These are phyloP conservation scores for Trichoderma gracile DNA, from an alignment of 2,329 filamentous ascomycete genomes.

Conservation along the genomic window DNA sequence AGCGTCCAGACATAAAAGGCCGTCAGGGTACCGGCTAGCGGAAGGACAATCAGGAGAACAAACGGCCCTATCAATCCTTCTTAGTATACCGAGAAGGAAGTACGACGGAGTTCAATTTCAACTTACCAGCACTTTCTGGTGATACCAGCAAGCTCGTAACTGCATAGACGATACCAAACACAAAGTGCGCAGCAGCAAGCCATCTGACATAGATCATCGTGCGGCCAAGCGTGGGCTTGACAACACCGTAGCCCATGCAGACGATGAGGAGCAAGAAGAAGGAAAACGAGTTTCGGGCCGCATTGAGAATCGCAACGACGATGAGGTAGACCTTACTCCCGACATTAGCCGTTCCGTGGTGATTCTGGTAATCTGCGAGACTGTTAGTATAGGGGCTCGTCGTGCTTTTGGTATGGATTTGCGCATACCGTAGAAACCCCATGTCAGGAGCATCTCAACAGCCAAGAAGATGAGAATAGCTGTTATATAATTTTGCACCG, in stretches of 20 bases:
- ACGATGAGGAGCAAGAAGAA: slow-evolving; percentile 98
- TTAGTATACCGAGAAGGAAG: background rate
- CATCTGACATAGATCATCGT: slow-evolving; percentile 94
- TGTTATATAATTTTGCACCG: slow-evolving; percentile 98
- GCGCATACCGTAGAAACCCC: slow-evolving; percentile 84
- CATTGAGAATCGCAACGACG: slow-evolving; percentile 89
- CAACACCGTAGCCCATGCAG: slow-evolving; percentile 98
- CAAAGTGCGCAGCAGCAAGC: slow-evolving; percentile 87
- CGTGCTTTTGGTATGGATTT: background rate
- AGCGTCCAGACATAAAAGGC: slow-evolving; percentile 99
- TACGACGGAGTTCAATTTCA: background rate
- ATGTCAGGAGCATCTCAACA: slow-evolving; percentile 95
- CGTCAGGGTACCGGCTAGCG: slow-evolving; percentile 86
- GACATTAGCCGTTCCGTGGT: slow-evolving; percentile 73
- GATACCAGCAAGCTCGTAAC: slow-evolving; percentile 86
- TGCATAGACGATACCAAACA: slow-evolving; percentile 92
- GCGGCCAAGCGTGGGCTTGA: slow-evolving; percentile 86
- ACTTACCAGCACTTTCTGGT: slow-evolving; percentile 74
- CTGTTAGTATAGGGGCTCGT: background rate
- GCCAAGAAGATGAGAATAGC: slow-evolving; percentile 94
- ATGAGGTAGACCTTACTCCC: slow-evolving; percentile 85
- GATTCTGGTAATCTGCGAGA: slow-evolving; percentile 79
- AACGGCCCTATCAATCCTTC: slow-evolving; percentile 63
- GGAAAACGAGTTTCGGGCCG: slow-evolving; percentile 92
- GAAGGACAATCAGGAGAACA: slow-evolving; percentile 89